phyloP scores from a whole-genome alignment of 345 rosid genomes.

The Linum usitatissimum region DNA sequence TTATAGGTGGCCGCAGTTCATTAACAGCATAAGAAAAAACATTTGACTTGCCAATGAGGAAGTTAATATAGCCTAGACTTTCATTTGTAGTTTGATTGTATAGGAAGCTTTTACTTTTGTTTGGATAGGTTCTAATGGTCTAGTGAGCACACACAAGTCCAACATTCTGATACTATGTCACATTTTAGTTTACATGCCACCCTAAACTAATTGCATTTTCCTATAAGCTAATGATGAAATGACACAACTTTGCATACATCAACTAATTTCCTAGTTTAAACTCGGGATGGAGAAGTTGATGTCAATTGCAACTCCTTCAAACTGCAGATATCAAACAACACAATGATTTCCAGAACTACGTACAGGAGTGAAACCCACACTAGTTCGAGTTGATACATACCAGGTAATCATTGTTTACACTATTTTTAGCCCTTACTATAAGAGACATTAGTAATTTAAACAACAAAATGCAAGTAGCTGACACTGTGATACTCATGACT shows the following conservation, averaged over 20 bases:
- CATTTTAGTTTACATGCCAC: too few relatives aligned
- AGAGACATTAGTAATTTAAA: not conserved
- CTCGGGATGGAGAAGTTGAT: not conserved
- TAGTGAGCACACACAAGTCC: too few relatives aligned
- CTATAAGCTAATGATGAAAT: not conserved
- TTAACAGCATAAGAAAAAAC: too few relatives aligned
- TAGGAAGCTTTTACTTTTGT: too few relatives aligned
- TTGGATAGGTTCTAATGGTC: too few relatives aligned
- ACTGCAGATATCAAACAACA: not conserved
- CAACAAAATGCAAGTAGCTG: not conserved
- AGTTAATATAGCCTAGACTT: too few relatives aligned
- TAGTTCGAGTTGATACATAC: not conserved
- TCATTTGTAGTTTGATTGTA: too few relatives aligned
- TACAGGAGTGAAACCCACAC: too few relatives aligned
- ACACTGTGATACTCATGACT: not conserved
- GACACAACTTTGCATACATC: not conserved
- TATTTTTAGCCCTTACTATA: not conserved
- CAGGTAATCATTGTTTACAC: not conserved
- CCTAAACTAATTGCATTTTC: not conserved
- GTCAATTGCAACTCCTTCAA: not conserved
- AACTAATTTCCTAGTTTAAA: not conserved
- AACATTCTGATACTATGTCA: too few relatives aligned
- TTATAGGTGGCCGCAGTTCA: too few relatives aligned
- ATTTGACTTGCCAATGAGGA: too few relatives aligned
- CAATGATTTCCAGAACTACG: too few relatives aligned